Evolutionary conservation across 441 rosid genomes (phyloP).

Genomic region (Jatropha multifida): DNA sequence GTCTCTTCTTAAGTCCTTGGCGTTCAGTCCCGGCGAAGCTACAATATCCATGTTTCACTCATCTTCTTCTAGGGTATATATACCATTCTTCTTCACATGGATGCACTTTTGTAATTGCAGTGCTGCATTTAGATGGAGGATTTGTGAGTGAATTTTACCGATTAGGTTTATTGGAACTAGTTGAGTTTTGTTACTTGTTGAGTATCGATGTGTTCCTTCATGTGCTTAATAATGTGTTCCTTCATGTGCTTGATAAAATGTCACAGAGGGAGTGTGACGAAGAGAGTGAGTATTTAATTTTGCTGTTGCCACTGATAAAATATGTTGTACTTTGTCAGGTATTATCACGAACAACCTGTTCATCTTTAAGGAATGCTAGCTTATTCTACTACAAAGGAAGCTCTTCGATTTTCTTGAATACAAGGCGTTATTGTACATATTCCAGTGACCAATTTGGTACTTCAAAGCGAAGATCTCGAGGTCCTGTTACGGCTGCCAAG

Average conservation of each 20-base stretch:
- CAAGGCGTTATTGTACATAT: conserved; percentile 40
- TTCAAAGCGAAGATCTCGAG: conserved; percentile 87
- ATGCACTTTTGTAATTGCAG: no score
- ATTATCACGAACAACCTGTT: conserved; percentile 44
- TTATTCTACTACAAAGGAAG: conserved; percentile 39
- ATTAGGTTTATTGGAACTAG: no score
- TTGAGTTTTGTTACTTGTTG: not conserved
- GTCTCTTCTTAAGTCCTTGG: conserved; percentile 54
- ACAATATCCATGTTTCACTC: conserved; percentile 62
- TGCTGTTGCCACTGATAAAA: conserved; percentile 8
- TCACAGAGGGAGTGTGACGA: conserved; percentile 8
- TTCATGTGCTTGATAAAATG: conserved; percentile 45
- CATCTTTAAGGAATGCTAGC: conserved; percentile 46
- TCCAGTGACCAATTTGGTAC: conserved; percentile 42
- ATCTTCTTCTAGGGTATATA: conserved; percentile 31
- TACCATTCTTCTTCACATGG: not conserved
- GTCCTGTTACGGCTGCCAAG: conserved; percentile 95
- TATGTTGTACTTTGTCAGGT: conserved; percentile 42
- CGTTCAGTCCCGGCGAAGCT: conserved; percentile 52
- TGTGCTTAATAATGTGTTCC: conserved; percentile 37
- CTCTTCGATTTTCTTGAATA: conserved; percentile 51
- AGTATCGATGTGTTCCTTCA: conserved; percentile 11
- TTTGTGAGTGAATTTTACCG: no score
- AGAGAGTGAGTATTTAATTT: not conserved
- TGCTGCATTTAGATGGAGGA: no score